Evolutionary conservation across 2,329 filamentous ascomycete species (phyloP).

Genomic region (Coniochaeta hoffmannii): DNA sequence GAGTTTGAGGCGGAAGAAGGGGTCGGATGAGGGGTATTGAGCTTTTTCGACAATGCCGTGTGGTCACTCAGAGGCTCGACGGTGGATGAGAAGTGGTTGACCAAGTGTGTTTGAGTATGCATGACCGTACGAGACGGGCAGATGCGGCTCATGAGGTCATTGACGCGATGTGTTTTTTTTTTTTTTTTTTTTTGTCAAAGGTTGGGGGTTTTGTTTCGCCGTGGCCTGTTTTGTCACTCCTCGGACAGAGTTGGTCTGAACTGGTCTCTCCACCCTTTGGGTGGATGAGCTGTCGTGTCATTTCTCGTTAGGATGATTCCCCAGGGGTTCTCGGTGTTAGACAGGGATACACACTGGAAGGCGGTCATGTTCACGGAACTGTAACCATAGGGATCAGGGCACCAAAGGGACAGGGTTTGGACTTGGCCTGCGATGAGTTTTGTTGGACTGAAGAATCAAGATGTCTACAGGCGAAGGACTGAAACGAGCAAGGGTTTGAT

Average conservation of each 20-base stretch:
- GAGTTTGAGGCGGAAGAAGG: constrained; percentile 40
- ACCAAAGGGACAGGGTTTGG: neutral
- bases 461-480: no score
- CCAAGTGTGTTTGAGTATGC: neutral
- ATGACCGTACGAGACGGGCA: neutral
- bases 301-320: neutral
- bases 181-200: neutral
- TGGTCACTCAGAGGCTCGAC: neutral
- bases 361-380: neutral
- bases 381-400: neutral
- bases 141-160: neutral
- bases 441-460: neutral
- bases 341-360: neutral
- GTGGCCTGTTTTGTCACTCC: neutral
- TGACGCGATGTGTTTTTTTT: no score
- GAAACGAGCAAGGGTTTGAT: no score
- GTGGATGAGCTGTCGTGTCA: neutral
- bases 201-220: neutral
- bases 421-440: neutral
- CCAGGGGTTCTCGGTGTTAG: neutral
- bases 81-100: neutral
- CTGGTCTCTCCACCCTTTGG: neutral
- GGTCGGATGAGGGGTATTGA: neutral
- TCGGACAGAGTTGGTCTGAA: neutral
- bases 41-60: neutral